A percentile compares a stretch with the other conserved stretches of the same genome.
Evolutionary conservation across 2,329 filamentous ascomycete species (phyloP).

Genomic region (Phyllosticta paracitricarpa): DNA sequence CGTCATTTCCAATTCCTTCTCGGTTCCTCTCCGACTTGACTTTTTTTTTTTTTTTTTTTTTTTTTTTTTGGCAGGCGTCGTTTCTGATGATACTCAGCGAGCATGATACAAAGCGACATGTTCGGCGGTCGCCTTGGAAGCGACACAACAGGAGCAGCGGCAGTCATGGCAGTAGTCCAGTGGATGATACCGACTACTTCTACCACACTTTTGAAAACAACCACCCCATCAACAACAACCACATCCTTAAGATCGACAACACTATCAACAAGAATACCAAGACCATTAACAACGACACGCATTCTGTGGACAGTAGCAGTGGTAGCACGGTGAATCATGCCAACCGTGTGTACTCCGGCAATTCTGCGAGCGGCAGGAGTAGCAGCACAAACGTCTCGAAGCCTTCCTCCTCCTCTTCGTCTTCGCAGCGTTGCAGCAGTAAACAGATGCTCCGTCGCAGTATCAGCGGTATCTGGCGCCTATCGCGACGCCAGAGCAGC

Average conservation of each 20-base stretch:
- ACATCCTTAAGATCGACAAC: neutral
- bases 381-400: no score
- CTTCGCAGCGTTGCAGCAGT: no score
- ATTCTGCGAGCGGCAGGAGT: no score
- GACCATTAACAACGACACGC: neutral
- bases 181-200: neutral
- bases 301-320: neutral
- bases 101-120: constrained; percentile 12
- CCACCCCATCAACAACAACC: neutral
- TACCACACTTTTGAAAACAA: neutral
- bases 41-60: neutral
- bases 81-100: constrained; percentile 17
- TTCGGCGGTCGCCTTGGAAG: constrained; percentile 1
- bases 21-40: neutral
- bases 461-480: no score
- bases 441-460: no score
- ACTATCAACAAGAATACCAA: neutral
- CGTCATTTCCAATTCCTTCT: neutral
- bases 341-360: neutral
- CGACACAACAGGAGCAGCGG: neutral
- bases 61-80: neutral
- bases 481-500: no score
- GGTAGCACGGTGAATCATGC: neutral
- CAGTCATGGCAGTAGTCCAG: neutral
- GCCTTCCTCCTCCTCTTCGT: no score